Evolutionary conservation across 768 basidiomycete species (phyloP), one percentile per base, ranked within the genome.

Genomic region (Royoungia palumana): DNA sequence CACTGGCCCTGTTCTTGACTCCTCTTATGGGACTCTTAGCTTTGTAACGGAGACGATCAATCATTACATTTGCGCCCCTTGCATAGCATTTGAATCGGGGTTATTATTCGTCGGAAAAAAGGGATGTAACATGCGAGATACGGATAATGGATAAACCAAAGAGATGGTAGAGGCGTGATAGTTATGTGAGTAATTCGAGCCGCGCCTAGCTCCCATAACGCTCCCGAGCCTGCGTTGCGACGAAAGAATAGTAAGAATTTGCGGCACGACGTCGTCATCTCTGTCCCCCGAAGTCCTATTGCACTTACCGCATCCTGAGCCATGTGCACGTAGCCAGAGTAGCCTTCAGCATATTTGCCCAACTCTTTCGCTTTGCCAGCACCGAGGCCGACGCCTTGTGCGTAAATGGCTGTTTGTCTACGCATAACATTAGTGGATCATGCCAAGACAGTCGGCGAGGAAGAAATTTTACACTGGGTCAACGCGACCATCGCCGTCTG

Each of bases 321-420:
- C 80, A 85, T 80, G 44, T 82, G 72, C 35, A 86, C 81, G 65
- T 89, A 89, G 51, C 81, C 83, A 34, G 79, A 67, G 56, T 84
- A 81, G 19, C 82, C 83, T 54, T 85, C 83, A 4, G 81, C 70
- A 54, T 81, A 82, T 65, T 86, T 85, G 44, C 80, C 81, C 47
- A 92, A 70, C 46, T 91, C 91, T 63, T 85, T 89, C 50, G 84
- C 90, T 71, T 93, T 95, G 63, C 86, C 85, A 1, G 94, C 93
- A n/a, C 94, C 94, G 11, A 97, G 72, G 3, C 94, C 94, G 20
- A 83, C 93, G 2, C 94, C 89, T 54, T 85, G 82, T 9, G 87
- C 83, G 65, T 94, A 97, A 41, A 96, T 81, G 16, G 89, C 84
- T 20, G 90, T 89, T 67, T 85, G 78, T 22, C 89, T 93, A 49